phyloP scores from a whole-genome alignment of 148 eudicot species.

The Rhododendron molle region DNA sequence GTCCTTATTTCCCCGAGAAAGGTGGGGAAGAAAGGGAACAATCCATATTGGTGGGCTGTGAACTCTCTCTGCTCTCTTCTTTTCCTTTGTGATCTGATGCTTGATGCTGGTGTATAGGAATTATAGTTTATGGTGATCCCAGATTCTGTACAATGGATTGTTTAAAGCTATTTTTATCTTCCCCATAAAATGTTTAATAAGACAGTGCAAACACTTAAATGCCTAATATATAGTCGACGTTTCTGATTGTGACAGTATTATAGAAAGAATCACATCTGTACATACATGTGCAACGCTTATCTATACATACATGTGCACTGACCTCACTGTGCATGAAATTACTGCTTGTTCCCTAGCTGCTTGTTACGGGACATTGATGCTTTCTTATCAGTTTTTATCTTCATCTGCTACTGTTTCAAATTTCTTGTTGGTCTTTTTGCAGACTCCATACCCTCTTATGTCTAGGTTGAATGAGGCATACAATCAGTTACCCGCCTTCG shows the following conservation, averaged over 20 bases:
- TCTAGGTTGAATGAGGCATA: slow-evolving; percentile 61
- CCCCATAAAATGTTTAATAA: neutral
- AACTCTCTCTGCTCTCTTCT: neutral
- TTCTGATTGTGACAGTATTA: neutral
- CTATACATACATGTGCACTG: neutral
- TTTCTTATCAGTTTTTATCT: neutral
- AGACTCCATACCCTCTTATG: slow-evolving; percentile 66
- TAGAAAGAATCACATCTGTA: neutral
- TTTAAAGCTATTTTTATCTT: neutral
- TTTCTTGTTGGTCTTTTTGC: slow-evolving; percentile 17
- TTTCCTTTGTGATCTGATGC: neutral
- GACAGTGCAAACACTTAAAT: neutral
- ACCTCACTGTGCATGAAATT: neutral
- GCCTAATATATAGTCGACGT: neutral
- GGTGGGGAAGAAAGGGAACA: neutral
- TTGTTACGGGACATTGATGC: neutral
- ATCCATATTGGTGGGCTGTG: neutral
- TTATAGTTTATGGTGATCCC: neutral
- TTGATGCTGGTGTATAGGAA: neutral
- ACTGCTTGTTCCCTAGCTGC: neutral
- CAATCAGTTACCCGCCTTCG: slow-evolving; percentile 54
- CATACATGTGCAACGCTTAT: neutral
- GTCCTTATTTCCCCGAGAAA: neutral
- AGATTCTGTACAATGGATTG: neutral
- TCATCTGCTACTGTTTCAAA: neutral